These are phyloP conservation scores for Linum usitatissimum DNA, from an alignment of 345 rosid genomes.

Conservation along the genomic window DNA sequence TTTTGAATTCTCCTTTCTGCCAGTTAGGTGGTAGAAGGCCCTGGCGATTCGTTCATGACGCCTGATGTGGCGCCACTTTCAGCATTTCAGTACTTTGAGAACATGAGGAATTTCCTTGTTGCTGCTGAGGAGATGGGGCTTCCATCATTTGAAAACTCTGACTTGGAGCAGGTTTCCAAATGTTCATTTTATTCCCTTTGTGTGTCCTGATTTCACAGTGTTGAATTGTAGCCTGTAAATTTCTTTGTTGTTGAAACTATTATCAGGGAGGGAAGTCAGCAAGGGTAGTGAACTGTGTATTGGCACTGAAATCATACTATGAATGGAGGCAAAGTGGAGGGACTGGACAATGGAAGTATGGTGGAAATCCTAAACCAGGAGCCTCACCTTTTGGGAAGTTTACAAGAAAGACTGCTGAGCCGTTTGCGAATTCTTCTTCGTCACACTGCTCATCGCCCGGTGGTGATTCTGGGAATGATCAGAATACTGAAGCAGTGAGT, in stretches of 20 bases:
- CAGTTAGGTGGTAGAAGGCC: slow-evolving; percentile 22
- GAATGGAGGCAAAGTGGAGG: slow-evolving; percentile 27
- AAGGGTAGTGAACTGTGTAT: slow-evolving; percentile 20
- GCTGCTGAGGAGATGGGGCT: slow-evolving; percentile 23
- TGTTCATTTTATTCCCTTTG: neutral
- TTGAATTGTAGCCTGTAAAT: neutral
- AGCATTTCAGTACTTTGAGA: slow-evolving; percentile 29
- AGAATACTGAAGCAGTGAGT: slow-evolving; percentile 17
- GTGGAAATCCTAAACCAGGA: slow-evolving; percentile 15
- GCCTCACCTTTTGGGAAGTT: slow-evolving; percentile 13
- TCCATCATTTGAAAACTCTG: slow-evolving; percentile 23
- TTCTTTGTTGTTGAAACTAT: neutral
- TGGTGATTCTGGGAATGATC: slow-evolving; percentile 7
- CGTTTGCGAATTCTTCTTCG: slow-evolving; percentile 12
- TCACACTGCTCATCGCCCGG: slow-evolving; percentile 2
- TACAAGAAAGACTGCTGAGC: slow-evolving; percentile 12
- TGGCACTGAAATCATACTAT: slow-evolving; percentile 25
- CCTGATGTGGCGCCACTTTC: slow-evolving; percentile 28
- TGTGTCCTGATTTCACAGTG: neutral
- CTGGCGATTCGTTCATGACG: slow-evolving; percentile 17
- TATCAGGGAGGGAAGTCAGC: slow-evolving; percentile 26
- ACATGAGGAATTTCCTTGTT: slow-evolving; percentile 24
- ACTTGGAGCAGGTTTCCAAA: slow-evolving; percentile 17
- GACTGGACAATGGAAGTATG: slow-evolving; percentile 21
- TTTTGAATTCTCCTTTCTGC: too few relatives aligned